A percentile compares a stretch with the other conserved stretches of the same genome.
Conservation (phyloP, 352 stramenopile genomes). For the Phytophthora ohioensis region DNA sequence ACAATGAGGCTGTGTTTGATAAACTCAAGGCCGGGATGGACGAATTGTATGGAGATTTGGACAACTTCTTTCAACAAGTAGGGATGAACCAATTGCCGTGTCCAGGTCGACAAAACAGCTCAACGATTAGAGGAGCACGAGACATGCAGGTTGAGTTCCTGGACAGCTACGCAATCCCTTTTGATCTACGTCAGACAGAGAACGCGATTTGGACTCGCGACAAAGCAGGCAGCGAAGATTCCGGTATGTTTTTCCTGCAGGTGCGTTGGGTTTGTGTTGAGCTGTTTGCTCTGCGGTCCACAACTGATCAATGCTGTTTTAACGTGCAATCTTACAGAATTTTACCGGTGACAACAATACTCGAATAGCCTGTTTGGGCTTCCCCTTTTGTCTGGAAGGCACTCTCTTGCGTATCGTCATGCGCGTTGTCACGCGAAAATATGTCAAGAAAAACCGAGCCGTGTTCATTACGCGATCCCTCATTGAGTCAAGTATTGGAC, state of each 20-base stretch:
- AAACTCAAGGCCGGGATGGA: constrained; percentile 24
- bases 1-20: constrained; percentile 33
- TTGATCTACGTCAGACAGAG: constrained; percentile 16
- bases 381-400: constrained; percentile 14
- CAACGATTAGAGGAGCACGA: neutral
- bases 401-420: constrained; percentile 10
- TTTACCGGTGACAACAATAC: constrained; percentile 25
- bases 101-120: constrained; percentile 25
- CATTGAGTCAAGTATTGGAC: constrained; percentile 24
- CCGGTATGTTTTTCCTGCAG: constrained; percentile 15
- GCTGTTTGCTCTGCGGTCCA: neutral
- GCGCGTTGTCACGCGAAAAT: constrained; percentile 24
- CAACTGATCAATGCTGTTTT: neutral
- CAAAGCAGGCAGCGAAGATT: neutral
- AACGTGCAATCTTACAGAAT: constrained; percentile 3
- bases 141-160: constrained; percentile 31
- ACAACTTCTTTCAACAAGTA: constrained; percentile 11
- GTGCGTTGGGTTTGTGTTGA: constrained; percentile 1
- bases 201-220: constrained; percentile 28
- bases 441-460: constrained; percentile 10
- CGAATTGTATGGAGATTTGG: constrained; percentile 11
- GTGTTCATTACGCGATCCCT: constrained; percentile 30
- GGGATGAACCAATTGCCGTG: constrained; percentile 24
- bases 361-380: constrained; percentile 21
- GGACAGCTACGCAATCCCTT: constrained; percentile 32